Percentiles rank a stretch among this genome's conserved stretches.
These are phyloP conservation scores for Fusarium incarnatum DNA, from an alignment of 2,329 filamentous ascomycete genomes.

Conservation along the genomic window DNA sequence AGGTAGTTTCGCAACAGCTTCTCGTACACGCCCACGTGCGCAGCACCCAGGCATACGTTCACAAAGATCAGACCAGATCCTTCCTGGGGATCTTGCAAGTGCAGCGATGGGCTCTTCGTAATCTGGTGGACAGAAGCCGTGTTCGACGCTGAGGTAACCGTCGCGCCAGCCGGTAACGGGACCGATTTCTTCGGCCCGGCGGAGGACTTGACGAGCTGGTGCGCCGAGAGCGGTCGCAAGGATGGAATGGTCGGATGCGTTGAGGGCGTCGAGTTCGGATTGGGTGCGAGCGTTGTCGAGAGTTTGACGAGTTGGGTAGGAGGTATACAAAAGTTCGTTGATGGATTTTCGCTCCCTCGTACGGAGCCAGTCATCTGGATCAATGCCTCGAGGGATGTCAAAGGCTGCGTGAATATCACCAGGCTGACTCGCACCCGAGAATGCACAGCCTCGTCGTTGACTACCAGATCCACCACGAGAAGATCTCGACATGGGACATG, in stretches of 20 bases:
- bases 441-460: conserved; percentile 35
- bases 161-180: conserved; percentile 64
- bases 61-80: conserved; percentile 66
- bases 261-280: conserved; percentile 61
- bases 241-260: conserved; percentile 60
- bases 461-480: background rate
- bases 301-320: conserved; percentile 56
- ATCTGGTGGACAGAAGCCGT: conserved; percentile 64
- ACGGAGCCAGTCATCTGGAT: conserved; percentile 60
- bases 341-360: conserved; percentile 59
- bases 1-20: conserved; percentile 61
- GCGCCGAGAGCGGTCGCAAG: conserved; percentile 65
- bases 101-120: conserved; percentile 62
- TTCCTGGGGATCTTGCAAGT: conserved; percentile 58
- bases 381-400: conserved; percentile 58
- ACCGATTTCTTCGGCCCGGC: conserved; percentile 65
- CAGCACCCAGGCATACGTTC: conserved; percentile 66
- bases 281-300: conserved; percentile 52
- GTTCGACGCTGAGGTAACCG: conserved; percentile 52
- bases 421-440: conserved; percentile 31
- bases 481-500: conserved; percentile 36
- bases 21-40: conserved; percentile 61
- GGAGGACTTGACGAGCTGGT: conserved; percentile 65
- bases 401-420: conserved; percentile 41
- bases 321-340: conserved; percentile 61